Base-by-base conservation (phyloP, 768 basidiomycete genomes). In the Termitomyces heimii region DNA sequence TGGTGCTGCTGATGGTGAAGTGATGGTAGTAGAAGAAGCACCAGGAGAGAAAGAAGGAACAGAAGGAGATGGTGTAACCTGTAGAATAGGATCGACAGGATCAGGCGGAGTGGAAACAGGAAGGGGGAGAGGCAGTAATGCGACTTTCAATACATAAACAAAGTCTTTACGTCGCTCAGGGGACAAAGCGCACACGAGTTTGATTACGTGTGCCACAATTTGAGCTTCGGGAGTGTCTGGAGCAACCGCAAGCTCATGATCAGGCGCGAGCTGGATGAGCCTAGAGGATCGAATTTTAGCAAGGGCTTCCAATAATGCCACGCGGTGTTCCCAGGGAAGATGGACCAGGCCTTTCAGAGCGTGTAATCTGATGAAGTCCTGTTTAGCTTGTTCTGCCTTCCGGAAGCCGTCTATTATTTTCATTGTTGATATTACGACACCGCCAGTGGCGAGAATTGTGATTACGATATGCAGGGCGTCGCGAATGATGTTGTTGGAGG, bases 361-460 rank as follows among this genome's bases (percentile, higher is more conserved):
- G 4, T 58, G 51, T 2, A 53, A 32, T 16, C 32, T 45, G 22
- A 58, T 58, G 26, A 31, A 16, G 22, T 53, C 57, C 45, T 58
- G 51, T 29, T 39, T 18, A 22, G 29, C 44, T 24, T 47, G 35
- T 53, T 53, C 52, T 26, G 40, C 56, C 31, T 47, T 58, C 13
- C 34, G 35, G 54, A 46, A 46, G 29, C 32, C 26, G 3, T 42
- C 24, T 24, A 46, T 26, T 28, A 43, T 50, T 52, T 32, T 40
- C 39, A 32, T 34, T n/a, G 50, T 29, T 13, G 34, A 37, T 4
- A 57, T 20, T 12, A 45, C 49, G 20, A 59, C 32, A 29, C 58
- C 58, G 31, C 31, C 42, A n/a, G 49, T 53, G 3, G 48, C 43
- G 9, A 45, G 22, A 10, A 59, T 24, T 2, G 40, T 31, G 12